A percentile compares a stretch with the other conserved stretches of the same genome.
Evolutionary conservation across 441 rosid species (phyloP).

Genomic region (Brassica hybrid): DNA sequence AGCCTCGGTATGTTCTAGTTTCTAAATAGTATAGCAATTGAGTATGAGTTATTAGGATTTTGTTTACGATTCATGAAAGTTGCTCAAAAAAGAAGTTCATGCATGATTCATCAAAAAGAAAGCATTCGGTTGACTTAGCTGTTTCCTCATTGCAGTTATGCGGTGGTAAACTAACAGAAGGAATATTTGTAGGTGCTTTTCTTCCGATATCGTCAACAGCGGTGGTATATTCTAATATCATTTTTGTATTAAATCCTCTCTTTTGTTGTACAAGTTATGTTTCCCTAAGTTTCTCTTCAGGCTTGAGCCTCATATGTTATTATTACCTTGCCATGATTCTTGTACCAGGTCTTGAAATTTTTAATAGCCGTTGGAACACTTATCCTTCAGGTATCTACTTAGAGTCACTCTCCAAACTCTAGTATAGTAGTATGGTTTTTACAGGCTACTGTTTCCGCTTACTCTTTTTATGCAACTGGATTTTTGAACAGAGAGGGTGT

Average conservation of each 20-base stretch:
- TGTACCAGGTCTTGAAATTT: conserved; percentile 84
- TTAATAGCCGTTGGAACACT: conserved; percentile 88
- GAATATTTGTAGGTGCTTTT: conserved; percentile 86
- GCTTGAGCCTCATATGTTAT: conserved; percentile 13
- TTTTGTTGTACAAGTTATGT: neutral
- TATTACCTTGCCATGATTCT: conserved; percentile 16
- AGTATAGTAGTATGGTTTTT: neutral
- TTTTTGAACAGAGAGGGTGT: neutral
- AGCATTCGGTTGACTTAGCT: conserved; percentile 15
- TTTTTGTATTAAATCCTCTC: neutral
- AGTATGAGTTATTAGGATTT: neutral
- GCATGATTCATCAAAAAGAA: conserved; percentile 9
- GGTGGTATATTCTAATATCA: conserved; percentile 62
- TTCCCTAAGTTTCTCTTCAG: conserved; percentile 8
- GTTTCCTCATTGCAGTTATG: conserved; percentile 70
- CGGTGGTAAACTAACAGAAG: conserved; percentile 92
- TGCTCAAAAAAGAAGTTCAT: neutral
- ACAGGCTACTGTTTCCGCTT: neutral
- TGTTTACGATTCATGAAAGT: too few relatives aligned
- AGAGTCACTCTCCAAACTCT: conserved; percentile 13
- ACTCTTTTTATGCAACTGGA: neutral
- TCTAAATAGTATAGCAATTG: conserved; percentile 2
- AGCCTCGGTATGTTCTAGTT: too few relatives aligned
- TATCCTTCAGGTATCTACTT: conserved; percentile 89
- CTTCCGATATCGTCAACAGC: conserved; percentile 97